Base-by-base conservation (phyloP, 371 early-diverging fungal species). In the Lichtheimia corymbifera region DNA sequence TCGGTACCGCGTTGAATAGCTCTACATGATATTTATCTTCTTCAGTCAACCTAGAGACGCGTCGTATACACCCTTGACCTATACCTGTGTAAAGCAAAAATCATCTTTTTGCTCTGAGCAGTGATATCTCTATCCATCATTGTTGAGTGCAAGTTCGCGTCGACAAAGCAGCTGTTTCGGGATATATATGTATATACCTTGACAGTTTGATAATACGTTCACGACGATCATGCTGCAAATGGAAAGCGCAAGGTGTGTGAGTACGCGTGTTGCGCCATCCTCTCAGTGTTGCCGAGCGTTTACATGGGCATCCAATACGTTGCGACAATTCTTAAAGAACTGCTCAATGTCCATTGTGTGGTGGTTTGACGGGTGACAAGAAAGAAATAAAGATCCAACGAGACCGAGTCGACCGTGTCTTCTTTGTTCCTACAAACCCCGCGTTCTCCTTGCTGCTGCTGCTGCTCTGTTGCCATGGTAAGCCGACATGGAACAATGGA, bases 191-290 rank as follows among this genome's bases (percentile, higher is more conserved):
- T 6, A 4, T 18, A 24, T 67, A 76, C 83, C 83, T 82, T 25
- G 83, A 84, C 15, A 79, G 66, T 57, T 88, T 88, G 51, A 88
- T 79, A 41, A 88, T 78, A 6, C 87, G 70, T 52, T 88, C 89
- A 18, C 82, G 65, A 55, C 76, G 71, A 41, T 82, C 84, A 61
- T 84, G 77, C 84, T 84, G 62, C 12, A 13, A 13, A 42, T 25
- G 27, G 25, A 9, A 41, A 53, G 25, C 50, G 45, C 24, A 14
- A 20, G 18, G 24, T 50, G 20, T 13, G 13, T 15, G 12, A 42
- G 45, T 18, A 4, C 20, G 42, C 5, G 44, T 3, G 2, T 15
- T 24, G 47, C n/a, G 43, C 12, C 22, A 20, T 25, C 3, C 13
- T 56, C 27, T 28, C 43, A 22, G n/a, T 47, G 47, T 47, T 47